These are phyloP conservation scores for Candida tetrigidarum DNA, from an alignment of 1,139 yeast genomes.

Conservation along the genomic window DNA sequence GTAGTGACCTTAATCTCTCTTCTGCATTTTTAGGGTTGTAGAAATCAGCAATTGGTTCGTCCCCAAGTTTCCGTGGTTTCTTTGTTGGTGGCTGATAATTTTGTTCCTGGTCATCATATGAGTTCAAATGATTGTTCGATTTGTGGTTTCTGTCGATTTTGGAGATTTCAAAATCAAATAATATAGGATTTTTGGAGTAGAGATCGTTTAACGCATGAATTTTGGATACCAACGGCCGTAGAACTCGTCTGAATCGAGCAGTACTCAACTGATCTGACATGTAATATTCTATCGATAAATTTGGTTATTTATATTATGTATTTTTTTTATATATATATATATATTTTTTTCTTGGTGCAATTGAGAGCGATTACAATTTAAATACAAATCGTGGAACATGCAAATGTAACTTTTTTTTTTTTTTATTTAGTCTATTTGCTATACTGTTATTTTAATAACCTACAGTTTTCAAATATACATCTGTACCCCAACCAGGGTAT, in stretches of 20 bases:
- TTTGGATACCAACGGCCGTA: conserved; percentile 42
- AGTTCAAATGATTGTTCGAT: neutral
- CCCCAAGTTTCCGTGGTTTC: neutral
- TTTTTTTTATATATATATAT: too few relatives aligned
- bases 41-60: conserved; percentile 1
- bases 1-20: conserved; percentile 8
- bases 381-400: too few relatives aligned
- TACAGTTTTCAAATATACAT: conserved; percentile 40
- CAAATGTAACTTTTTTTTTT: too few relatives aligned
- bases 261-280: conserved; percentile 6
- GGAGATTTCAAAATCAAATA: conserved; percentile 14
- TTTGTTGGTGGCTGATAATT: neutral
- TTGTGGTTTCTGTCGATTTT: neutral
- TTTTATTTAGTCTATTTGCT: too few relatives aligned
- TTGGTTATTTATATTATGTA: too few relatives aligned
- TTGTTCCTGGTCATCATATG: neutral
- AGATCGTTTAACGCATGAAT: conserved; percentile 38
- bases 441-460: conserved; percentile 16
- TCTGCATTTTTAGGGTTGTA: conserved; percentile 4
- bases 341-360: too few relatives aligned
- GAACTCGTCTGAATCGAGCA: conserved; percentile 35
- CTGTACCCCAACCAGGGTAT: conserved; percentile 81
- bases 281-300: too few relatives aligned
- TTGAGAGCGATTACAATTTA: too few relatives aligned
- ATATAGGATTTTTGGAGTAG: conserved; percentile 27